A percentile compares a stretch with the other conserved stretches of the same genome.
Evolutionary conservation across 495 filamentous ascomycete genomes (phyloP).

Genomic region (Talaromyces borbonicus): DNA sequence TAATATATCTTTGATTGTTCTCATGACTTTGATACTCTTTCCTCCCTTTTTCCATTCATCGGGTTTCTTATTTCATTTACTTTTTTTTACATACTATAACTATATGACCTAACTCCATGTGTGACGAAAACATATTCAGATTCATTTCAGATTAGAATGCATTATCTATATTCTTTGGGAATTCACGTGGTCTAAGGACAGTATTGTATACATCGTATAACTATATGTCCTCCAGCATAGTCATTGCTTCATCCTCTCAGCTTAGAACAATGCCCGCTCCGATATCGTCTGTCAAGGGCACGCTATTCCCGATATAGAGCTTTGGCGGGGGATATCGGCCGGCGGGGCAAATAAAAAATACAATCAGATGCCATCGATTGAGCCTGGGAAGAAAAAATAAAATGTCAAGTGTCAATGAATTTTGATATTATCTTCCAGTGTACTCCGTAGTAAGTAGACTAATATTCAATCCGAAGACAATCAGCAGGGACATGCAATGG

Average conservation of each 20-base stretch:
- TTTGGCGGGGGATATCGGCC: constrained; percentile 5
- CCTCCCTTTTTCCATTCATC: background rate
- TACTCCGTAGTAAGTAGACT: too few relatives aligned
- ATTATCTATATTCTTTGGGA: background rate
- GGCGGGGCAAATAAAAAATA: constrained; percentile 6
- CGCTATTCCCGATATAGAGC: constrained; percentile 5
- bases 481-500: too few relatives aligned
- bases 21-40: background rate
- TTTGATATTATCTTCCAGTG: too few relatives aligned
- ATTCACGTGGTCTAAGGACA: background rate
- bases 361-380: background rate
- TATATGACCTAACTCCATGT: too few relatives aligned
- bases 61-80: background rate
- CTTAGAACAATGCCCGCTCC: background rate
- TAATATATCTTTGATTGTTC: too few relatives aligned
- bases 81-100: background rate
- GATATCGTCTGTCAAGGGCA: constrained; percentile 1
- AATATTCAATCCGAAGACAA: background rate
- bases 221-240: background rate
- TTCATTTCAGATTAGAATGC: background rate
- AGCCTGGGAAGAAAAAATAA: background rate
- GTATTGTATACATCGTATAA: background rate
- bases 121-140: too few relatives aligned
- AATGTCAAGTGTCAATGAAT: background rate
- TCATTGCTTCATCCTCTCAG: background rate